Conservation (phyloP, 768 basidiomycete species). For the Leccinum rimulosum region DNA sequence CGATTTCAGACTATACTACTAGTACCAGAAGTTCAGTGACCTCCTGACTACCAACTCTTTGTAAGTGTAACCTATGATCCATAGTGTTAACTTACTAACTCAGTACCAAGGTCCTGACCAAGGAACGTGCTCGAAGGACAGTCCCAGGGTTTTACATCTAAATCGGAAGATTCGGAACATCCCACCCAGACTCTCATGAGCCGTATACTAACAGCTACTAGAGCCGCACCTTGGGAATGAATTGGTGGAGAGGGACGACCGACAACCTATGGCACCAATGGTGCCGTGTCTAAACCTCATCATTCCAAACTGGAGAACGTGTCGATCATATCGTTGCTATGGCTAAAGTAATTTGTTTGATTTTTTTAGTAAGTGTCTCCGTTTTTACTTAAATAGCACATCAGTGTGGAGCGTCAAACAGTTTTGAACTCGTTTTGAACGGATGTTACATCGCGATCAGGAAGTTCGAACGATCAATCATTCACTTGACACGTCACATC, state of each 20-base stretch:
- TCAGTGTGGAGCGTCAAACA: neutral
- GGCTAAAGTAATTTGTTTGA: neutral
- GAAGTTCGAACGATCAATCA: neutral
- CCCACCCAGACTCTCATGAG: too few relatives aligned
- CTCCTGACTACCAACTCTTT: too few relatives aligned
- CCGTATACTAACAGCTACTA: too few relatives aligned
- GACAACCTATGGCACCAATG: neutral
- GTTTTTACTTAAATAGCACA: neutral
- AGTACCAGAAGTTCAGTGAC: too few relatives aligned
- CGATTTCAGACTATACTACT: conserved; percentile 9
- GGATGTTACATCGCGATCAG: neutral
- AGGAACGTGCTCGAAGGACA: neutral
- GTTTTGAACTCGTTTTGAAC: neutral
- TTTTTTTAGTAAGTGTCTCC: neutral
- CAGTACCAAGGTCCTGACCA: too few relatives aligned
- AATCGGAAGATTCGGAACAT: neutral
- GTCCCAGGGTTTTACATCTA: neutral
- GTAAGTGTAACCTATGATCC: too few relatives aligned
- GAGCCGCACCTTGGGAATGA: neutral
- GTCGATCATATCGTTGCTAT: neutral
- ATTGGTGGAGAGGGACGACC: neutral
- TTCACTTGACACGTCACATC: neutral
- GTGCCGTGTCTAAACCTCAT: neutral
- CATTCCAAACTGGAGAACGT: neutral
- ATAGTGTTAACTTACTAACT: too few relatives aligned